Base-by-base conservation (phyloP, 345 rosid genomes). In the Citrus reticulata region DNA sequence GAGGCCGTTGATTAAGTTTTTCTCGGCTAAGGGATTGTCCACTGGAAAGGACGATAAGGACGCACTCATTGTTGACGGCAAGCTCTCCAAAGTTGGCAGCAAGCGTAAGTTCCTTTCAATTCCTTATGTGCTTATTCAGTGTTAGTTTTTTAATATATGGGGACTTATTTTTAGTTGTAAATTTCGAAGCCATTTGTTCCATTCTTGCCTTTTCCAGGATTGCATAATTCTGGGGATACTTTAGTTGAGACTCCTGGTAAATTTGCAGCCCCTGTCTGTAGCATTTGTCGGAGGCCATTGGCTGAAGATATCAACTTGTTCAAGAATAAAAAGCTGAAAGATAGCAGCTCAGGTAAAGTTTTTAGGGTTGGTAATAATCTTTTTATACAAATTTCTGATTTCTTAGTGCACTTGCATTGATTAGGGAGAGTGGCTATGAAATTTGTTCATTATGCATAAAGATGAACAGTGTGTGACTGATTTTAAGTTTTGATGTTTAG, bases 61-160 rank as follows among this genome's bases (percentile, higher is more conserved):
- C 69, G 90, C 93, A 39, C 82, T 96, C 77, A 55, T 91, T 24
- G 97, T 96, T 19, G 86, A 89, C 34, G 99, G 99, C 74, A 93
- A 84, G 85, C 92, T 85, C 77, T 69, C 80, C 79, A 90, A 81
- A 86, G 77, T 82, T 64, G 95, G 95, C 1, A 76, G 57, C 67
- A 96, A 94, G 78, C 83, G 97, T 93, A 73, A 85, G 90, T 74
- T 72, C 30, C 34, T 46, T 71, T 46, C 19, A 24, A 4, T 71
- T 35, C 4, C 20, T 59, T 11, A 3, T 46, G 0, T 11, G 4
- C 1, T 0, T 13, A 46, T 11, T 46, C 49, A 42, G n/a, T 17
- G 22, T 16, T 54, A 17, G 1, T 17, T 54, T 54, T 54, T 54
- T 11, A 3, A 13, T 46, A 13, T 0, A 13, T 46, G 17, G 51